These are phyloP conservation scores for Grigorovia humatica DNA, from an alignment of 805 yeast species.

Conservation along the genomic window DNA sequence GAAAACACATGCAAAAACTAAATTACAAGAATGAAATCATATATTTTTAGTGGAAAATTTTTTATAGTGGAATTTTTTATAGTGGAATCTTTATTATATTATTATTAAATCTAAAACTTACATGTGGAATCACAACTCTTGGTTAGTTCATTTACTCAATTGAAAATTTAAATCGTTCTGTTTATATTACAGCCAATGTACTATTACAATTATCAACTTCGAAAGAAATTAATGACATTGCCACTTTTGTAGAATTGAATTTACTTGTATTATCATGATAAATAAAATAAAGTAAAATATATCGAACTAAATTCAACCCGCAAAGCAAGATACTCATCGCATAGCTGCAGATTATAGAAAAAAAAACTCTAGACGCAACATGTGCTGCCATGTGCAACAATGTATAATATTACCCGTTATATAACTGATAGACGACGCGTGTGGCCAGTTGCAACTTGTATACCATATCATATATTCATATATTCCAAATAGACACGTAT, in stretches of 20 bases:
- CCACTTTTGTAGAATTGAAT: neutral
- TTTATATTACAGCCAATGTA: neutral
- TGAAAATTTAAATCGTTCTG: neutral
- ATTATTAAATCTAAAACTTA: neutral
- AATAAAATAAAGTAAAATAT: too few species aligned
- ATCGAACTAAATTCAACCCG: too few species aligned
- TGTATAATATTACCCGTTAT: neutral
- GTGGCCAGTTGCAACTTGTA: neutral
- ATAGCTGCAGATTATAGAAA: too few species aligned
- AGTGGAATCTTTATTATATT: neutral
- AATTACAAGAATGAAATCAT: neutral
- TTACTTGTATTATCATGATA: neutral
- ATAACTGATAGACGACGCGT: too few species aligned
- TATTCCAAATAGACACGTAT: neutral
- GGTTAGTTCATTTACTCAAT: neutral
- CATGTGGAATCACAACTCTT: neutral
- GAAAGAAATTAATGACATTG: neutral
- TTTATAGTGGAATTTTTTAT: neutral
- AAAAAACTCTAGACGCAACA: too few species aligned
- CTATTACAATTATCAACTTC: neutral
- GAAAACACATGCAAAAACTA: neutral
- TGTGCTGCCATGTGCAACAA: neutral
- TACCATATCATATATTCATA: neutral
- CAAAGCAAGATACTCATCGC: too few species aligned
- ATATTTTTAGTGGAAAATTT: neutral